These are phyloP conservation scores for Epichloe glyceriae DNA, from an alignment of 2,329 filamentous ascomycete species.

Conservation along the genomic window DNA sequence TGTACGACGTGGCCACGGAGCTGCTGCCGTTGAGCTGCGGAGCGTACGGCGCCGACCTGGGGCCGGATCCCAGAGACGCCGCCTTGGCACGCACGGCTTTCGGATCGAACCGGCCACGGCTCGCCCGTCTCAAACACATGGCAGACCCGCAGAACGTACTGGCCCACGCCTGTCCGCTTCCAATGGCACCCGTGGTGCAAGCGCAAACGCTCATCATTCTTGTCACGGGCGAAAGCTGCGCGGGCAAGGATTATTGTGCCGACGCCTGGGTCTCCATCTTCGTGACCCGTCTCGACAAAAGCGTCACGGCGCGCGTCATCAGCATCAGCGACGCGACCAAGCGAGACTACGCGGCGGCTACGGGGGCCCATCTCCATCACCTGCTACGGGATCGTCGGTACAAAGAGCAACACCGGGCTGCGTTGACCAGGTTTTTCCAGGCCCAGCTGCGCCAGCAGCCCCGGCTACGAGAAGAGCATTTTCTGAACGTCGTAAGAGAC, in stretches of 20 bases:
- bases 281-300: constrained; percentile 10
- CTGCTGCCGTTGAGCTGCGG: constrained; percentile 39
- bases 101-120: constrained; percentile 36
- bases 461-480: constrained; percentile 36
- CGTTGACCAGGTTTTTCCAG: constrained; percentile 38
- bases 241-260: constrained; percentile 50
- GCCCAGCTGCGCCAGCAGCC: constrained; percentile 29
- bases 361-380: constrained; percentile 31
- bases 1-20: constrained; percentile 34
- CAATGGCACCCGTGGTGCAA: constrained; percentile 18
- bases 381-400: constrained; percentile 42
- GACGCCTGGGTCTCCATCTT: constrained; percentile 35
- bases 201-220: constrained; percentile 39
- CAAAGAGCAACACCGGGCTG: constrained; percentile 45
- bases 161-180: constrained; percentile 42
- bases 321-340: constrained; percentile 49
- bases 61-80: constrained; percentile 45
- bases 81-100: constrained; percentile 40
- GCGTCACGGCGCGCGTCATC: constrained; percentile 25
- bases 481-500: constrained; percentile 30
- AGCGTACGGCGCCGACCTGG: constrained; percentile 48
- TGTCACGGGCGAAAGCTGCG: constrained; percentile 40
- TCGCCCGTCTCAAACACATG: constrained; percentile 36
- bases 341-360: constrained; percentile 36
- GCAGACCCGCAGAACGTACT: constrained; percentile 39